A percentile compares a stretch with the other conserved stretches of the same genome.
Conservation (phyloP, 306 rosid genomes). For the Elaeagnus macrophylla region DNA sequence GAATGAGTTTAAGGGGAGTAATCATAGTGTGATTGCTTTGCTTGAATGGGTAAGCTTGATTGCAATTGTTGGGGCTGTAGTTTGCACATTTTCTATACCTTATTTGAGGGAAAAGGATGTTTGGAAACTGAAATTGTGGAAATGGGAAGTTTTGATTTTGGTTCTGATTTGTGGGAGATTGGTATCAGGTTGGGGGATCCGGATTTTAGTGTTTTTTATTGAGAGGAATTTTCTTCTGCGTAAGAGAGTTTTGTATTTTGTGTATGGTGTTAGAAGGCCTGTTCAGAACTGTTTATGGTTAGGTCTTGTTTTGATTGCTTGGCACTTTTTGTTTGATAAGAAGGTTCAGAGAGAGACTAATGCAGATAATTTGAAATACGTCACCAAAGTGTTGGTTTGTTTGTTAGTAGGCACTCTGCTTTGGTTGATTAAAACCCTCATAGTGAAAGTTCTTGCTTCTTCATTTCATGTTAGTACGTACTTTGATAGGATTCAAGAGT, state of each 20-base stretch:
- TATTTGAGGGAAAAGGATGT: conserved; percentile 27
- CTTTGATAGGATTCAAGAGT: conserved; percentile 80
- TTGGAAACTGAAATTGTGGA: conserved; percentile 64
- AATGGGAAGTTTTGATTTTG: conserved; percentile 73
- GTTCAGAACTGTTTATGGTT: conserved; percentile 79
- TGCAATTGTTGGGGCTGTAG: conserved; percentile 36
- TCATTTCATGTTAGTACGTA: conserved; percentile 75
- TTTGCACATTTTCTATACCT: conserved; percentile 36
- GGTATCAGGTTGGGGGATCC: conserved; percentile 73
- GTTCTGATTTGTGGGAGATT: conserved; percentile 70
- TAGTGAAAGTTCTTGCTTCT: conserved; percentile 75
- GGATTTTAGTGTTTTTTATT: conserved; percentile 46
- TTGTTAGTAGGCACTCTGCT: conserved; percentile 55
- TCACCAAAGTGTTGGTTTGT: conserved; percentile 55
- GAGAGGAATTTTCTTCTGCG: conserved; percentile 74
- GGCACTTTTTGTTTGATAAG: conserved; percentile 63
- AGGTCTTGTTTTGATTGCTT: conserved; percentile 65
- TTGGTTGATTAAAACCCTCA: conserved; percentile 66
- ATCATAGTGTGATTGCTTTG: conserved; percentile 29
- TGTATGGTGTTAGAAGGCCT: conserved; percentile 61
- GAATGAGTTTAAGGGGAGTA: conserved; percentile 28
- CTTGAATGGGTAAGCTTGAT: conserved; percentile 67
- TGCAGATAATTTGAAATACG: conserved; percentile 20
- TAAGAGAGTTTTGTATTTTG: conserved; percentile 69
- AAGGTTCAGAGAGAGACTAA: conserved; percentile 55